These are phyloP conservation scores for Elsinoe arachidis DNA, from an alignment of 2,329 filamentous ascomycete species.

Conservation along the genomic window DNA sequence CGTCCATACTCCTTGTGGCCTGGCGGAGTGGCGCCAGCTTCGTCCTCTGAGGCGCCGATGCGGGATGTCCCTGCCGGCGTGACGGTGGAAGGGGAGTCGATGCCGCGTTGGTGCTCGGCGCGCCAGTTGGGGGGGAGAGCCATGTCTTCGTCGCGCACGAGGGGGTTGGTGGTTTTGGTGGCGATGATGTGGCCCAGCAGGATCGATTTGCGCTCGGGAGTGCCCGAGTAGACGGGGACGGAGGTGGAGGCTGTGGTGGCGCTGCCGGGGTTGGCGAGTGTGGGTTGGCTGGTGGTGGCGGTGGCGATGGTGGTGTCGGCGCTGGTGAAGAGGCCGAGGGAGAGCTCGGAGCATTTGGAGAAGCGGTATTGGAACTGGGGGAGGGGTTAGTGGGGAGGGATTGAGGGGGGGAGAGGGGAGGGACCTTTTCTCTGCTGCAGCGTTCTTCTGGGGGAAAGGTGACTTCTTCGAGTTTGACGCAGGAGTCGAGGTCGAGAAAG, in stretches of 20 bases:
- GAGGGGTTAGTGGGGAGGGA: background rate
- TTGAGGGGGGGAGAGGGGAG: background rate
- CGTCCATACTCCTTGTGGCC: conserved; percentile 66
- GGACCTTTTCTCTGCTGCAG: conserved; percentile 51
- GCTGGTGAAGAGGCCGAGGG: conserved; percentile 70
- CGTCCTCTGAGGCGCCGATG: background rate
- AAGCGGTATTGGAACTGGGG: conserved; percentile 68
- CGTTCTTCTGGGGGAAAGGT: conserved; percentile 52
- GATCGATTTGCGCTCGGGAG: conserved; percentile 50
- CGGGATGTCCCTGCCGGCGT: conserved; percentile 22
- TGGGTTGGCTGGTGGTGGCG: conserved; percentile 38
- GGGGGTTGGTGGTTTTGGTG: conserved; percentile 55
- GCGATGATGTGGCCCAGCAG: conserved; percentile 72
- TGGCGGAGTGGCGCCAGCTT: conserved; percentile 25
- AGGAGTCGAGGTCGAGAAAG: conserved; percentile 55
- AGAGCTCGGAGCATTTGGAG: conserved; percentile 63
- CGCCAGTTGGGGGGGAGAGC: conserved; percentile 60
- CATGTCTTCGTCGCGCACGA: conserved; percentile 72
- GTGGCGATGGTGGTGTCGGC: conserved; percentile 41
- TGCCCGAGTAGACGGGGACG: conserved; percentile 50
- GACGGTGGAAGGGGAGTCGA: conserved; percentile 30
- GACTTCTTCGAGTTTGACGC: conserved; percentile 49
- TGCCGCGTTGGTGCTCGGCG: conserved; percentile 20
- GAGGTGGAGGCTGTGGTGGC: conserved; percentile 48
- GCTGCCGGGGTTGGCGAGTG: conserved; percentile 43